Base-by-base conservation (phyloP, 176 grass and related monocot species). In the Puccinellia tenuiflora region DNA sequence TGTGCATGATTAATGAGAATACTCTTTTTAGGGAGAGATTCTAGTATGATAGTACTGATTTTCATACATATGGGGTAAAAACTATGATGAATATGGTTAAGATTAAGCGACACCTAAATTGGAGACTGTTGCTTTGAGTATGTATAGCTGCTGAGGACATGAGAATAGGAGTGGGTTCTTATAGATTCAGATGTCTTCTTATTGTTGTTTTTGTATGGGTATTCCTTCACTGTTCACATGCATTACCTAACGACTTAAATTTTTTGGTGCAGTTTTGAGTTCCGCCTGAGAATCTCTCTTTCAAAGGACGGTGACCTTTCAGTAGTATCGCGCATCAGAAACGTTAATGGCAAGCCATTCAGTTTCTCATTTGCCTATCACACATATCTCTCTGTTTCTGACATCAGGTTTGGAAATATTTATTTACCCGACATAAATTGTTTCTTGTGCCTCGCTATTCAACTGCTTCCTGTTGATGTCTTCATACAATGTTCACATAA, bases 311-410 rank as follows among this genome's bases (percentile, higher is more conserved):
- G 96, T 12, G 75, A 88, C 80, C 83, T 98, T 13, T 84, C 90
- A 28, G 68, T 98, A 48, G 78, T 89, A 71, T 98, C 92, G 9
- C 88, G 92, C 5, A 79, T 95, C 69, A 90, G 92, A 85, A 98
- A 98, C 78, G 88, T 98, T n/a, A 90, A 95, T 78, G 92, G 86
- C 53, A 98, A 88, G 89, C 76, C 92, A 75, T 98, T 98, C 79
- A 93, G 82, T 84, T 98, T 95, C 85, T 98, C 96, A 61, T 98
- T 98, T 90, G 96, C 81, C 61, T 98, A 98, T 66, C 96, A 98
- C 76, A 98, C 96, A 20, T 95, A 98, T 15, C 85, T 98, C 21
- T 95, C 89, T 35, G 90, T 98, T 82, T 98, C 96, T 75, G 96
- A 98, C 42, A 98, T 98, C 90, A 95, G 92, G 96, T 95, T 65